Evolutionary conservation across 495 filamentous ascomycete species (phyloP).

Genomic region (Xylaria longipes): DNA sequence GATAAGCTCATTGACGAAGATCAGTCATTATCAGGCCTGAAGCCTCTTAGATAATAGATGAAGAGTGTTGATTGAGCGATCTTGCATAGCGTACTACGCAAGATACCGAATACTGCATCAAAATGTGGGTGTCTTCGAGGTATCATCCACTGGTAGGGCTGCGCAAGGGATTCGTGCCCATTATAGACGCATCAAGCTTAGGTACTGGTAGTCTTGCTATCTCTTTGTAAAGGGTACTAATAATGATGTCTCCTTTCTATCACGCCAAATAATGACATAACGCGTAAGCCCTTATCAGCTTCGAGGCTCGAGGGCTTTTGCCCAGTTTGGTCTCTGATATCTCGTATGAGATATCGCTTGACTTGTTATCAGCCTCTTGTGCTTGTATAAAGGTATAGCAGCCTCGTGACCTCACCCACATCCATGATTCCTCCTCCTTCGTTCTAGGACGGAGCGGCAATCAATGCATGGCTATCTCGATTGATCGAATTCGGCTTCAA

Average conservation of each 20-base stretch:
- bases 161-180: not conserved
- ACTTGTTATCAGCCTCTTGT: not conserved
- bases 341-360: not conserved
- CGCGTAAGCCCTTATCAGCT: conserved; percentile 3
- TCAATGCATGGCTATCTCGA: conserved; percentile 29
- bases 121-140: conserved; percentile 4
- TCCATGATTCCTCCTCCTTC: not conserved
- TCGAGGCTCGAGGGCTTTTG: not conserved
- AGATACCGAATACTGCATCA: not conserved
- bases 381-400: not conserved
- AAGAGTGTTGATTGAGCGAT: conserved; percentile 5
- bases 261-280: conserved; percentile 1
- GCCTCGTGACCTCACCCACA: not conserved
- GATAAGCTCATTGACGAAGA: not conserved
- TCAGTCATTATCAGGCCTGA: not conserved
- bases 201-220: conserved; percentile 16
- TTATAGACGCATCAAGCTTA: not conserved
- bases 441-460: not conserved
- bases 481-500: conserved; percentile 30
- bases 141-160: conserved; percentile 13
- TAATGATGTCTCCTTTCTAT: not conserved
- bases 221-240: conserved; percentile 1
- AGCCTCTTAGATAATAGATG: conserved; percentile 4
- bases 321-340: not conserved
- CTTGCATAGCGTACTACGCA: not conserved